Evolutionary conservation across 2,329 filamentous ascomycete genomes (phyloP), one percentile per base, ranked within the genome.

Genomic region (Xylariaceae sp.): DNA sequence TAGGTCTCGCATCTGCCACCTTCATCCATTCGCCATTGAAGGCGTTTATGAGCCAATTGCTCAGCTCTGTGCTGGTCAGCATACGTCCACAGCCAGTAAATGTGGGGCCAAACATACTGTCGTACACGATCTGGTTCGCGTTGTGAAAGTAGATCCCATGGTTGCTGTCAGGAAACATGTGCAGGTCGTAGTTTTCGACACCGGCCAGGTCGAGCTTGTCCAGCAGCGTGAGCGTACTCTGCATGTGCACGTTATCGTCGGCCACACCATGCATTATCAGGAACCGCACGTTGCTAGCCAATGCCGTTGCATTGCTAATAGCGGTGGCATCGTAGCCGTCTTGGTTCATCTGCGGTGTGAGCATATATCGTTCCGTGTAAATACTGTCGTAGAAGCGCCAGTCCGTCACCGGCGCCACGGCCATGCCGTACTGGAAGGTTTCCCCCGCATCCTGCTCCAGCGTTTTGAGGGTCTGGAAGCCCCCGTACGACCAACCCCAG

Each of bases 401-500:
- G 60, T 98, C 89, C 0, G 90, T 96, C n/a, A 98, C 92, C 13
- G 92, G 92, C 2, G 92, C 92, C 32, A 98, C 93, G 5, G 93
- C 88, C 84, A 98, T 94, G 47, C 92, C 93, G 57, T 98, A 98
- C 44, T 80, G 80, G 65, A 95, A 98, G 0, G 89, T 96, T 53
- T 77, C 58, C 5, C 93, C 92, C 7, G 77, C 90, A 55, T 98
- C 92, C 41, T 77, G 74, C 66, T 98, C 92, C 10, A 98, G 77
- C 1, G 87, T 92, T 67, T 98, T 98, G 51, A 98, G 72, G 5
- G 92, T 86, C 68, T 85, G 84, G 67, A 94, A 98, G 9, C 92
- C 92, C 37, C 92, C 92, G 53, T 92, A 98, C 43, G 86, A 94
- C 92, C 92, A 98, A 30, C 92, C 92, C 92, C 92, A 98, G 53